Percentiles rank a stretch among this genome's conserved stretches.
These are phyloP conservation scores for Adiantum capillusveneris DNA, from an alignment of 75 land plant species.

Conservation along the genomic window DNA sequence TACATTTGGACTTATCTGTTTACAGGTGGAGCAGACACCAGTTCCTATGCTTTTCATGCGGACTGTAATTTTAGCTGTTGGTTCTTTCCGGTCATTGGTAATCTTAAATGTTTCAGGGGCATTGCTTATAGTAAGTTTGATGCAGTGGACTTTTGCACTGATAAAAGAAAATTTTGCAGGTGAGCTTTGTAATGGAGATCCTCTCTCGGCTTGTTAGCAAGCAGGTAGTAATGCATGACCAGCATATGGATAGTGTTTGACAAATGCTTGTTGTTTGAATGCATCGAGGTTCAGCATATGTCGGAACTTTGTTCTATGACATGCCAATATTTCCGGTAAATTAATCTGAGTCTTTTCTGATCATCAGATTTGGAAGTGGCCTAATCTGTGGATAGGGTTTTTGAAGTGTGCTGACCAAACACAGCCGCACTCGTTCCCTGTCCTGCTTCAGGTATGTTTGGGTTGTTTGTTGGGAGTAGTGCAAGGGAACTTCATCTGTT, in stretches of 20 bases:
- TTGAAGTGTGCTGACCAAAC: constrained; percentile 80
- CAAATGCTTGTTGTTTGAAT: background rate
- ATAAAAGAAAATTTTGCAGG: constrained; percentile 41
- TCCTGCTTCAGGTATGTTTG: constrained; percentile 71
- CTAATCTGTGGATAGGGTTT: constrained; percentile 94
- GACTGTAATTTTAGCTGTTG: constrained; percentile 90
- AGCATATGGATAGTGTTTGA: too few relatives aligned
- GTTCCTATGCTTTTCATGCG: constrained; percentile 96
- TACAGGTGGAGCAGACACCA: constrained; percentile 95
- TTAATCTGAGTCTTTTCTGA: background rate
- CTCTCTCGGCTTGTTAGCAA: constrained; percentile 91
- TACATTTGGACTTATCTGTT: background rate
- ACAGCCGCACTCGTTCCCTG: constrained; percentile 84
- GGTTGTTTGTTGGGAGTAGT: background rate
- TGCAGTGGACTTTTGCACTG: too few relatives aligned
- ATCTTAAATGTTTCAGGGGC: too few relatives aligned
- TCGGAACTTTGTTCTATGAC: background rate
- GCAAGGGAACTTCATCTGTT: background rate
- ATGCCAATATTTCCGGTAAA: background rate
- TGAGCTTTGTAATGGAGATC: constrained; percentile 92
- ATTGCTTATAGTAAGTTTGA: background rate
- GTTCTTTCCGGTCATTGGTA: constrained; percentile 78
- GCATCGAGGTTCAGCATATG: background rate
- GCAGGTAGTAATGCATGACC: too few relatives aligned
- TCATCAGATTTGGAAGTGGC: constrained; percentile 90